These are phyloP conservation scores for Colletotrichum sp. DNA, from an alignment of 2,329 filamentous ascomycete genomes.

Conservation along the genomic window DNA sequence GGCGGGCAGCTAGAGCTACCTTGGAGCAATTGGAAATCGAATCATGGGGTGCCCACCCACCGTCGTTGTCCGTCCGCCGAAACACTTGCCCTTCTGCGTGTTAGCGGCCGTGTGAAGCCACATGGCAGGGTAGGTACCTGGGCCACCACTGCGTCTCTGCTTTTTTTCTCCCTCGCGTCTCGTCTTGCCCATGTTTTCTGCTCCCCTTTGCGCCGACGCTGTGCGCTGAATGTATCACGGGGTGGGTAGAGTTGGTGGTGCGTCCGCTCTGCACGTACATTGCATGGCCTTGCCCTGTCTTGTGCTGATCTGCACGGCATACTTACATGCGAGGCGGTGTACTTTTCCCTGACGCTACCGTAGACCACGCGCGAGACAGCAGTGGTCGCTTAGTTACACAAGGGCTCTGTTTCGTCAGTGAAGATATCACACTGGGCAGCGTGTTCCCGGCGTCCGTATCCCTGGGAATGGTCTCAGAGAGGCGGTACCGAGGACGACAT, in stretches of 20 bases:
- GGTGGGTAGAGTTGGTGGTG: not conserved
- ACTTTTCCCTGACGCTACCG: not conserved
- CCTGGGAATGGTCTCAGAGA: not conserved
- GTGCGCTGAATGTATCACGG: not conserved
- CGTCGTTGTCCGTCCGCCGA: not conserved
- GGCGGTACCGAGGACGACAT: not conserved
- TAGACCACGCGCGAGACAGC: not conserved
- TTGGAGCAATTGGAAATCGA: not conserved
- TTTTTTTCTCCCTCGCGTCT: not conserved
- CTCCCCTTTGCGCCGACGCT: not conserved
- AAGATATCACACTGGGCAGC: not conserved
- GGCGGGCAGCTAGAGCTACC: not conserved
- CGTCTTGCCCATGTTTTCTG: not conserved
- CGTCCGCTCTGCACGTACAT: not conserved
- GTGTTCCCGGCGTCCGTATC: not conserved
- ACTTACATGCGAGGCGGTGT: not conserved
- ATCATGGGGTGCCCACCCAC: not conserved
- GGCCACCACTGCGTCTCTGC: not conserved
- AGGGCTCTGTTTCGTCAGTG: not conserved
- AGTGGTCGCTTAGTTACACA: not conserved
- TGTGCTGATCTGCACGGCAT: not conserved
- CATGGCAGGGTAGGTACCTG: not conserved
- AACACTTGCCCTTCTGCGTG: constrained; percentile 16
- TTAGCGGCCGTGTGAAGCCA: constrained; percentile 9
- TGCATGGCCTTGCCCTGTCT: not conserved